Evolutionary conservation across 495 filamentous ascomycete genomes (phyloP), one percentile per base, ranked within the genome.

Genomic region (Penicillium nucicola): DNA sequence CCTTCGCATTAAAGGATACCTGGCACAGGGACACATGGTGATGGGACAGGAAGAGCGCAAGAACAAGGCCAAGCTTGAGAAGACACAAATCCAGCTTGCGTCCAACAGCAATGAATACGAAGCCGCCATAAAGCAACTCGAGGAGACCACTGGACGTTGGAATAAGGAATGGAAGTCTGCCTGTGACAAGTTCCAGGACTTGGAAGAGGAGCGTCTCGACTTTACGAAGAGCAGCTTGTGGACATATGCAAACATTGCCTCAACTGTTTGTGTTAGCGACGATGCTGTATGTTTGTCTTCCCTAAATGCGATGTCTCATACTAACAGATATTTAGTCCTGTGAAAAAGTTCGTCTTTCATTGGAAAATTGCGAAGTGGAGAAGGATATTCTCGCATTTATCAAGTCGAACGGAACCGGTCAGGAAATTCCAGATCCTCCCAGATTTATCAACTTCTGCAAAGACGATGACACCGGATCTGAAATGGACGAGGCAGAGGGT

Each of bases 41-140:
- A 97, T 97, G 95, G 95, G 95, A 10, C 95, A 99, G 52, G 95
- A 99, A 57, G 95, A 99, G 69, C 80, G 92, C 32, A 97, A 97
- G 73, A 99, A 99, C 68, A 99, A 99, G 73, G 90, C 92, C 19
- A 96, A 93, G 69, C 82, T 99, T 39, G 95, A 99, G 68, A 99
- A 99, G 76, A 97, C 95, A 5, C 95, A 97, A 66, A 92, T 95
- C 56, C 92, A 93, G 57, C 75, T 97, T 22, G 90, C 92, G 0
- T 85, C 80, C 12, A 90, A 91, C 45, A 96, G 92, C 70, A 81
- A 82, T 35, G 95, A 99, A 52, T 99, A 99, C 63, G 92, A 99
- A 64, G 79, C 81, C 19, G 90, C 93, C 1, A 84, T 97, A 25
- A 96, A 97, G 62, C 77, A 84, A 0, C 80, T 99, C n/a, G 90